Evolutionary conservation across 2,329 filamentous ascomycete genomes (phyloP).

Genomic region (Alternaria longipes): DNA sequence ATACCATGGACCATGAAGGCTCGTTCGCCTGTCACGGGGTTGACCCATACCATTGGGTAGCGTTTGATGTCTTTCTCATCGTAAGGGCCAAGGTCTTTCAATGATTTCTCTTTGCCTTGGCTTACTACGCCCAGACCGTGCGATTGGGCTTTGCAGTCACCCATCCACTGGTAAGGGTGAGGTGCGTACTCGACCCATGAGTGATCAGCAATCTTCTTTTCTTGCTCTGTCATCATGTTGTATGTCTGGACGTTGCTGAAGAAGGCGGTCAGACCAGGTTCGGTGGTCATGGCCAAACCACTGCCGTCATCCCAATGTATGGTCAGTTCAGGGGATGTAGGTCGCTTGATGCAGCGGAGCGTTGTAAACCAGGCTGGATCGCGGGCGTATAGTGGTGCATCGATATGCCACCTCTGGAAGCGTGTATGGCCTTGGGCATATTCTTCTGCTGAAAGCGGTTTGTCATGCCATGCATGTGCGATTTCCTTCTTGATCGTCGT

Average conservation of each 20-base stretch:
- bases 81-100: no score
- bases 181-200: slow-evolving; percentile 60
- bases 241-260: slow-evolving; percentile 57
- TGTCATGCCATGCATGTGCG: slow-evolving; percentile 53
- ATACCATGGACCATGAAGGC: background rate
- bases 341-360: slow-evolving; percentile 51
- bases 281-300: slow-evolving; percentile 54
- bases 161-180: slow-evolving; percentile 51
- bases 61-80: no score
- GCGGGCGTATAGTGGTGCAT: slow-evolving; percentile 56
- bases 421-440: slow-evolving; percentile 56
- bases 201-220: slow-evolving; percentile 54
- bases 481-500: slow-evolving; percentile 40
- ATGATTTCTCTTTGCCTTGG: no score
- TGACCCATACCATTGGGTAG: background rate
- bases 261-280: slow-evolving; percentile 57
- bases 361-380: slow-evolving; percentile 57
- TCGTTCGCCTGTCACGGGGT: background rate
- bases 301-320: slow-evolving; percentile 57
- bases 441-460: slow-evolving; percentile 57
- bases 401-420: slow-evolving; percentile 62
- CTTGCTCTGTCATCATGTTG: slow-evolving; percentile 54
- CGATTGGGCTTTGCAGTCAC: background rate
- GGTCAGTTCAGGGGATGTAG: slow-evolving; percentile 40
- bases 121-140: no score